A percentile compares a stretch with the other conserved stretches of the same genome.
These are phyloP conservation scores for Talaromyces pinophilus DNA, from an alignment of 2,329 filamentous ascomycete genomes.

Conservation along the genomic window DNA sequence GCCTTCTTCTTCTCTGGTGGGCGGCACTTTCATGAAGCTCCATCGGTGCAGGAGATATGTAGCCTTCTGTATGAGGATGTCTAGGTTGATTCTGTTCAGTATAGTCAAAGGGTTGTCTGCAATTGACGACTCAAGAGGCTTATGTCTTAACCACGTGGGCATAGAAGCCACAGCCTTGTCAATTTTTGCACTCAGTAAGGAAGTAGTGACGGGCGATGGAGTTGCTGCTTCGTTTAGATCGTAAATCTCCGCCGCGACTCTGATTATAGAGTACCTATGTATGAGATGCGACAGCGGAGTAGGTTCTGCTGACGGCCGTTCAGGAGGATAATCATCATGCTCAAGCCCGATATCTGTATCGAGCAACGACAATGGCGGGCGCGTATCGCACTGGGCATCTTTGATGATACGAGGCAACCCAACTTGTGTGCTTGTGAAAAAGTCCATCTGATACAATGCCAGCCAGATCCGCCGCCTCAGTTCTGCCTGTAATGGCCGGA, in stretches of 20 bases:
- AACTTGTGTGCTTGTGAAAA: constrained; percentile 26
- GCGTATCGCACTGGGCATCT: constrained; percentile 26
- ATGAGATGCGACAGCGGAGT: constrained; percentile 21
- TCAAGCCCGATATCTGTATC: constrained; percentile 10
- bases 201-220: constrained; percentile 14
- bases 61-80: constrained; percentile 24
- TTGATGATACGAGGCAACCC: constrained; percentile 28
- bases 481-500: constrained; percentile 20
- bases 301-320: constrained; percentile 9
- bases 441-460: constrained; percentile 26
- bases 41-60: constrained; percentile 23
- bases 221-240: constrained; percentile 14
- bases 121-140: constrained; percentile 20
- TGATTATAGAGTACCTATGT: constrained; percentile 18
- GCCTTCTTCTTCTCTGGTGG: neutral
- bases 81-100: constrained; percentile 22
- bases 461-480: constrained; percentile 21
- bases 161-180: constrained; percentile 20
- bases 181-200: constrained; percentile 17
- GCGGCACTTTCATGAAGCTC: constrained; percentile 21
- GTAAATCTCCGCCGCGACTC: constrained; percentile 22
- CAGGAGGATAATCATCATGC: constrained; percentile 7
- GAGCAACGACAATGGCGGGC: constrained; percentile 12
- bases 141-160: constrained; percentile 13
- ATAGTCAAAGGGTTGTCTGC: constrained; percentile 18